phyloP scores from a whole-genome alignment of 1,139 yeast genomes.

The Sugiyamaella sp. region DNA sequence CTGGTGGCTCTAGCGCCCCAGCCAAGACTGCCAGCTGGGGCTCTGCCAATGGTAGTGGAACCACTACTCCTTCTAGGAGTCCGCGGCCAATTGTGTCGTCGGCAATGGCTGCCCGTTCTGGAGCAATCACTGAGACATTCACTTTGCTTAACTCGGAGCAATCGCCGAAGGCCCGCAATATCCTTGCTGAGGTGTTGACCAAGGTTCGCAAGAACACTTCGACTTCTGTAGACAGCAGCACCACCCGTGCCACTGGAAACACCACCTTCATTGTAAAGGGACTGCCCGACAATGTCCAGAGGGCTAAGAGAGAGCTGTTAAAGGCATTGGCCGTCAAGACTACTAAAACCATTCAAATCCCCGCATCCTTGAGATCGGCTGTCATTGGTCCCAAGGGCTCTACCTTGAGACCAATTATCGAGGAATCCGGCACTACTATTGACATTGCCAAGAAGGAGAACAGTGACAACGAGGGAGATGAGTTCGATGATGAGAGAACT shows the following conservation, averaged over 20 bases:
- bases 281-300: constrained; percentile 63
- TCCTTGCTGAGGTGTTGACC: constrained; percentile 46
- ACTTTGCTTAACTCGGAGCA: constrained; percentile 35
- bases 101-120: constrained; percentile 35
- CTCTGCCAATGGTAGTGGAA: constrained; percentile 40
- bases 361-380: constrained; percentile 75
- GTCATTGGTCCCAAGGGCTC: constrained; percentile 91
- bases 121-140: constrained; percentile 34
- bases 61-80: constrained; percentile 18
- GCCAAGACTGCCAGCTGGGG: constrained; percentile 22
- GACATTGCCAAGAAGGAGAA: constrained; percentile 60
- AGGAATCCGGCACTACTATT: constrained; percentile 69
- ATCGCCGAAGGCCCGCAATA: constrained; percentile 30
- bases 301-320: constrained; percentile 76
- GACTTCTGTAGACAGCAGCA: constrained; percentile 81
- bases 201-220: constrained; percentile 61
- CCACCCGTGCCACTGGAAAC: constrained; percentile 73
- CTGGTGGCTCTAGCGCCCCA: constrained; percentile 1
- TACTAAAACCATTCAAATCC: constrained; percentile 62
- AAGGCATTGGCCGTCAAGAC: constrained; percentile 72
- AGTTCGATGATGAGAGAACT: constrained; percentile 54
- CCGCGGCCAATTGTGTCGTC: constrained; percentile 32
- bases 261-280: constrained; percentile 90
- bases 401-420: constrained; percentile 77
- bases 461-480: constrained; percentile 39